These are phyloP conservation scores for Xylariomycetidae sp. DNA, from an alignment of 2,329 filamentous ascomycete genomes.

Conservation along the genomic window DNA sequence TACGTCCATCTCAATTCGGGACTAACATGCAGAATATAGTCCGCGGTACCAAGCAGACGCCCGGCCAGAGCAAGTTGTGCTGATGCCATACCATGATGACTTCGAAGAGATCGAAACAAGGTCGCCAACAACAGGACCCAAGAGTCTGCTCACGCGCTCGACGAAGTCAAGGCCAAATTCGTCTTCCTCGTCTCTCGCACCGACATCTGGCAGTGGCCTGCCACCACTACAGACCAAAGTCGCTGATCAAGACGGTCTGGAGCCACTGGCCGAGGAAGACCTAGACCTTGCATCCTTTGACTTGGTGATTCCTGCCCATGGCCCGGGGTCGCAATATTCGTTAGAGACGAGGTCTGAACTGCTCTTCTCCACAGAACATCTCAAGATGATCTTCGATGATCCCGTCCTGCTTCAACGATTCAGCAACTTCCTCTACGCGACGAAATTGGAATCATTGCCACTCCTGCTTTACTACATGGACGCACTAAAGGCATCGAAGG, in stretches of 20 bases:
- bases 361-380: conserved; percentile 62
- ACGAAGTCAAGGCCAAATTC: conserved; percentile 23
- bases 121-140: conserved; percentile 20
- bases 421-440: conserved; percentile 58
- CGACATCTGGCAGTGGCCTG: conserved; percentile 9
- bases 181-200: conserved; percentile 20
- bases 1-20: no score
- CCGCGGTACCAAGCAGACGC: conserved; percentile 4
- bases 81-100: conserved; percentile 10
- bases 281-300: conserved; percentile 35
- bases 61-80: neutral
- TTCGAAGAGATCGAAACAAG: conserved; percentile 12
- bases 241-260: conserved; percentile 26
- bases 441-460: conserved; percentile 58
- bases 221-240: conserved; percentile 21
- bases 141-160: conserved; percentile 22
- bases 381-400: conserved; percentile 61
- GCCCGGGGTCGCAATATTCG: conserved; percentile 37
- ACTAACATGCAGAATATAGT: no score
- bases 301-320: conserved; percentile 38
- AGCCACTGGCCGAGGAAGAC: conserved; percentile 32
- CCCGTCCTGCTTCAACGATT: conserved; percentile 60
- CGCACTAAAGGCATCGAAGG: conserved; percentile 64
- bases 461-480: conserved; percentile 69
- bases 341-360: conserved; percentile 62